Conservation (phyloP, 176 grass and related monocot genomes). For the Cymbopogon citratus region DNA sequence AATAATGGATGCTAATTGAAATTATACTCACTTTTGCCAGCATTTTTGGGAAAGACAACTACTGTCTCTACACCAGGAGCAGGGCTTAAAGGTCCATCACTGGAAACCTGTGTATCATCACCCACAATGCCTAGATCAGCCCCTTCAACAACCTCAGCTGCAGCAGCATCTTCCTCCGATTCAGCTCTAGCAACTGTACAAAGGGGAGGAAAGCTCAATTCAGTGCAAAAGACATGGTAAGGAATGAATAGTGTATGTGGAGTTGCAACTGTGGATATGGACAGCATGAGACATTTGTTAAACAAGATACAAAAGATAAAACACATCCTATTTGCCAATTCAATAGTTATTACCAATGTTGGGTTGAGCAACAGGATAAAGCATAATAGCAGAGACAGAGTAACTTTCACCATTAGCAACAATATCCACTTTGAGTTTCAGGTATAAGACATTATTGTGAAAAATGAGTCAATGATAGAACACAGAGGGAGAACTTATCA, state of each 20-base stretch:
- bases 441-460: not conserved
- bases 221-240: not conserved
- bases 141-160: slow-evolving; percentile 77
- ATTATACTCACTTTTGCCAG: slow-evolving; percentile 66
- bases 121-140: slow-evolving; percentile 85
- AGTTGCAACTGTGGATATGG: not conserved
- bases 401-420: not conserved
- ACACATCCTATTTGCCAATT: not conserved
- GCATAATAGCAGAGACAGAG: not conserved
- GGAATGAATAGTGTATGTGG: not conserved
- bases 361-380: not conserved
- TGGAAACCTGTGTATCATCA: slow-evolving; percentile 79
- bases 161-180: slow-evolving; percentile 77
- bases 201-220: not conserved
- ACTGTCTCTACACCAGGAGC: slow-evolving; percentile 76
- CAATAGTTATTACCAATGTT: not conserved
- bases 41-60: slow-evolving; percentile 86
- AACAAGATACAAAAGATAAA: not conserved
- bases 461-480: not conserved
- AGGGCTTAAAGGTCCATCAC: slow-evolving; percentile 56
- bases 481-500: not conserved
- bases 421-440: not conserved
- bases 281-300: not conserved
- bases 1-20: not conserved
- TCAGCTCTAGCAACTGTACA: slow-evolving; percentile 61